Base-by-base conservation (phyloP, 306 rosid species). In the Rosa lucieae region DNA sequence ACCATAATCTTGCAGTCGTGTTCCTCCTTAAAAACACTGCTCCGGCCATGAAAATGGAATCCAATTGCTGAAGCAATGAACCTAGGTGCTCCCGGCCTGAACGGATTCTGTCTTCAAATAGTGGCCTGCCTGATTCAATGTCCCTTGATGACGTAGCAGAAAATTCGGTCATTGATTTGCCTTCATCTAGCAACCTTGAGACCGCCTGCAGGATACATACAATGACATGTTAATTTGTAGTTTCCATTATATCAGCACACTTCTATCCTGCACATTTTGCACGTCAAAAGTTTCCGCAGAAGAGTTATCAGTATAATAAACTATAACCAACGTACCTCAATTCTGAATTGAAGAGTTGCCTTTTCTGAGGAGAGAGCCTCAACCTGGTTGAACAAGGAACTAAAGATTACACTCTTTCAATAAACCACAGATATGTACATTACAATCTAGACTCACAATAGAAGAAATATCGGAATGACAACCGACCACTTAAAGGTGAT, bases 361-460 rank as follows among this genome's bases (percentile, higher is more conserved):
- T 91, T 96, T 79, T 96, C 98, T 32, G 99, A 91, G 59, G 99
- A 96, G 74, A 96, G 99, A 68, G 94, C 86, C 85, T 96, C 98
- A 72, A 96, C 98, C 99, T 93, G 88, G 85, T 84, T 82, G 52
- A 78, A 79, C 74, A 84, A 56, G 39, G 39, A 71, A 63, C 17
- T 55, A 78, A 58, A 21, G 20, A 47, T 56, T 37, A 75, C 43
- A 32, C 14, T 13, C 46, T 18, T 20, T 67, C 20, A 39, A 80
- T 15, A 72, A 8, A 53, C 68, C 18, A 53, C 13, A 69, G 59
- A 71, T 18, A 53, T 29, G 39, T 55, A 20, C 10, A 32, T 6
- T 18, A 55, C 21, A 55, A 73, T 55, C 77, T 51, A 37, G 76
- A 39, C 76, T 32, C 48, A 72, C 37, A 17, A 35, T 18, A 44